Evolutionary conservation across 2,329 filamentous ascomycete genomes (phyloP).

Genomic region (Malbranchea zuffiana): DNA sequence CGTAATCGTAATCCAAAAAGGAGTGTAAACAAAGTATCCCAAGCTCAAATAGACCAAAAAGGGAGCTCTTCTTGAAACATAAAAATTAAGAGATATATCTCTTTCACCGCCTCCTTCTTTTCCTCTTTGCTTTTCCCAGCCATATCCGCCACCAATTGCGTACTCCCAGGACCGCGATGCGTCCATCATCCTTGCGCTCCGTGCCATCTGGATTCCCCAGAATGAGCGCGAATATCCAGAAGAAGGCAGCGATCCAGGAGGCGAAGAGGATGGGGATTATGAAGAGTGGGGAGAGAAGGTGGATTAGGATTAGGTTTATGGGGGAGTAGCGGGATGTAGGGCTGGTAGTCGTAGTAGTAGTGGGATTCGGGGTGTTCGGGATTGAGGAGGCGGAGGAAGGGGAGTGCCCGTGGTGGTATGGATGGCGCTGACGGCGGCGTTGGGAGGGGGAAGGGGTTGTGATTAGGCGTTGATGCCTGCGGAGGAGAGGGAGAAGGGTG

Average conservation of each 20-base stretch:
- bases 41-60: too few species aligned
- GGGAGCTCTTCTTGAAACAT: too few species aligned
- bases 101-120: slow-evolving; percentile 9
- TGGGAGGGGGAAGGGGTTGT: slow-evolving; percentile 16
- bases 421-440: slow-evolving; percentile 16
- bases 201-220: slow-evolving; percentile 52
- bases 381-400: slow-evolving; percentile 4
- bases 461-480: slow-evolving; percentile 34
- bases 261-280: slow-evolving; percentile 46
- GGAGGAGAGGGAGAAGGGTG: slow-evolving; percentile 44
- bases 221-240: slow-evolving; percentile 52
- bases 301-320: slow-evolving; percentile 39
- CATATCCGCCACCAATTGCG: slow-evolving; percentile 51
- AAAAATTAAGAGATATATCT: too few species aligned
- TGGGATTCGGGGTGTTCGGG: neutral
- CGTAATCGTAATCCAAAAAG: too few species aligned
- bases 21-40: too few species aligned
- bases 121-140: slow-evolving; percentile 26
- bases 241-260: slow-evolving; percentile 49
- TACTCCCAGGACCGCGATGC: slow-evolving; percentile 48
- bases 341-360: slow-evolving; percentile 25
- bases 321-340: slow-evolving; percentile 33
- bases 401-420: slow-evolving; percentile 15
- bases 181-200: slow-evolving; percentile 50
- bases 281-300: slow-evolving; percentile 46